Evolutionary conservation across 441 rosid species (phyloP).

Genomic region (Eutrema salsugineum): DNA sequence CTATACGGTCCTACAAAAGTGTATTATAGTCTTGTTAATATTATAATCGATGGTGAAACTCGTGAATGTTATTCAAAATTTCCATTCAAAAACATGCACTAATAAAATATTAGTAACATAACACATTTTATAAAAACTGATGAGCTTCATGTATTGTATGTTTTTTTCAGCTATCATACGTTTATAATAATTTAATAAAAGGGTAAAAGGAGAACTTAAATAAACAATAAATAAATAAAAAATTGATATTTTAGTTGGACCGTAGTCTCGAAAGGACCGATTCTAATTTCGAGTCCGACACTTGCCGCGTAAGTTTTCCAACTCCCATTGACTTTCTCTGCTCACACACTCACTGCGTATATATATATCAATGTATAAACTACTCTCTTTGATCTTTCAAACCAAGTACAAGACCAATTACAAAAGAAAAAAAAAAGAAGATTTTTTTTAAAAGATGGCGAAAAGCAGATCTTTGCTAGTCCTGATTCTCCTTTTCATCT

Average conservation of each 20-base stretch:
- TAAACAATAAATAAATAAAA: not conserved
- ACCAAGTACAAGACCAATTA: not conserved
- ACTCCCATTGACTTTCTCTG: slow-evolving; percentile 18
- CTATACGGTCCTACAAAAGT: not conserved
- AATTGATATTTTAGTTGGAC: slow-evolving; percentile 13
- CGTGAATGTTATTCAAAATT: slow-evolving; percentile 1
- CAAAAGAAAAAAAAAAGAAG: not conserved
- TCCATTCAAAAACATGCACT: not conserved
- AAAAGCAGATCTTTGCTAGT: slow-evolving; percentile 10
- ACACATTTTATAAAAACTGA: not conserved
- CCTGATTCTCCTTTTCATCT: slow-evolving; percentile 14
- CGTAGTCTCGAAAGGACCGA: not conserved
- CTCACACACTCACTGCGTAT: not conserved
- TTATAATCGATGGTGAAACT: not conserved
- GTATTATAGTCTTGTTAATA: not conserved
- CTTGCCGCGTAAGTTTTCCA: slow-evolving; percentile 36
- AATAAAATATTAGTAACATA: not conserved
- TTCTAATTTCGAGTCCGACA: not conserved
- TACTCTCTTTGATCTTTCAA: slow-evolving; percentile 13
- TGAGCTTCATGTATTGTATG: not conserved
- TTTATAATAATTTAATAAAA: not conserved
- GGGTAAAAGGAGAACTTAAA: not conserved
- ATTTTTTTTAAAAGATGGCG: not conserved
- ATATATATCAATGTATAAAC: not conserved
- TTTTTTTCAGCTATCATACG: not conserved